Evolutionary conservation across 768 basidiomycete species (phyloP).

Genomic region (Boletellus ananiceps): DNA sequence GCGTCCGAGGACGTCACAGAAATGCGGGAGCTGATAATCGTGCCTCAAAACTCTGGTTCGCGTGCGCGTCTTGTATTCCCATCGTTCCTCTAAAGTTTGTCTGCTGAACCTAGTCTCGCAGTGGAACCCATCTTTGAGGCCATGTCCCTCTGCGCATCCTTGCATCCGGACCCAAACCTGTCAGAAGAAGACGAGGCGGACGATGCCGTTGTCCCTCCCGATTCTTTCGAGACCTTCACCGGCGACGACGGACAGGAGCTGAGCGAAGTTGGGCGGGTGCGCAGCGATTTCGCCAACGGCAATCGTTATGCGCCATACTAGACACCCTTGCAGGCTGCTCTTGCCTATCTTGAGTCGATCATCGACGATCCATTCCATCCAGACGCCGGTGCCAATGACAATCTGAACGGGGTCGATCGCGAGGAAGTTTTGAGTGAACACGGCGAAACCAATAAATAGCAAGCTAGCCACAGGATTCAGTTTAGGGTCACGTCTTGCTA

Average conservation of each 20-base stretch:
- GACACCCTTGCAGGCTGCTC: conserved; percentile 64
- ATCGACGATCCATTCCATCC: conserved; percentile 49
- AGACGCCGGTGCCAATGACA: conserved; percentile 14
- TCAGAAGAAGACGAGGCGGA: conserved; percentile 46
- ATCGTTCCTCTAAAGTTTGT: neutral
- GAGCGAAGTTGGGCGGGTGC: conserved; percentile 88
- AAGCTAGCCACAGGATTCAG: neutral
- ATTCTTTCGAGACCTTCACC: conserved; percentile 47
- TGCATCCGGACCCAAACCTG: conserved; percentile 66
- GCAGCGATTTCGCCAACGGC: conserved; percentile 80
- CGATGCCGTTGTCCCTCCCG: conserved; percentile 51
- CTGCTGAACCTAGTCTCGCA: conserved; percentile 26
- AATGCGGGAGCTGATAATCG: conserved; percentile 80
- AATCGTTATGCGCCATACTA: conserved; percentile 84
- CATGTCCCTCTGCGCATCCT: conserved; percentile 78
- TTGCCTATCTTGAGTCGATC: conserved; percentile 79
- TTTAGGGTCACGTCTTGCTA: no score
- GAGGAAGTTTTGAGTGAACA: no score
- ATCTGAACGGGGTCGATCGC: conserved; percentile 8
- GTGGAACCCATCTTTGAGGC: conserved; percentile 85
- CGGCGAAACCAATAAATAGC: conserved; percentile 11
- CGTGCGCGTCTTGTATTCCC: conserved; percentile 46
- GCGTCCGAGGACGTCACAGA: conserved; percentile 36
- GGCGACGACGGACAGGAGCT: conserved; percentile 64
- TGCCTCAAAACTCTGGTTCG: conserved; percentile 52